Conservation (phyloP, 148 eudicot species). For the Salicornia ramosissima region DNA sequence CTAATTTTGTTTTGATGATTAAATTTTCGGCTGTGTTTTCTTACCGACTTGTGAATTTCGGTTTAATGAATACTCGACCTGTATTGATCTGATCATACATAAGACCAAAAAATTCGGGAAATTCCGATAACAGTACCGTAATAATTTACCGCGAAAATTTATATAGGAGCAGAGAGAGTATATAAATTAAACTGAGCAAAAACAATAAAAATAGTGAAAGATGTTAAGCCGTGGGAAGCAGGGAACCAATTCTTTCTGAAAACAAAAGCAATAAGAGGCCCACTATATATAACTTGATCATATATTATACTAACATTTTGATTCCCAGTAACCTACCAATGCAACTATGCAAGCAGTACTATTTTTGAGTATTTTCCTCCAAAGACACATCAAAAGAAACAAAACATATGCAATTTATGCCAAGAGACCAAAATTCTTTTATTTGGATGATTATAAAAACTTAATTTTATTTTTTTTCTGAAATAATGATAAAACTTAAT, state of each 20-base stretch:
- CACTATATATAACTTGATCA: constrained; percentile 25
- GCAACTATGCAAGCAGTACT: too few species aligned
- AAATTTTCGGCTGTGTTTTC: too few species aligned
- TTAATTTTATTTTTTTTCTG: too few species aligned
- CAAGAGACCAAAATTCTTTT: not conserved
- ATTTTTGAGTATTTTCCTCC: not conserved
- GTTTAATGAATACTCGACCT: too few species aligned
- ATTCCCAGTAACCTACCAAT: constrained; percentile 6
- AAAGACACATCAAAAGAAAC: constrained; percentile 11
- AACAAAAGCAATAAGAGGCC: constrained; percentile 22
- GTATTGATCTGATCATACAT: too few species aligned
- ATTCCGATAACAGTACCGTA: too few species aligned
- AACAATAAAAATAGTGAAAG: not conserved
- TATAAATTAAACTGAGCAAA: constrained; percentile 6
- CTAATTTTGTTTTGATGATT: too few species aligned
- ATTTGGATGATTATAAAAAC: not conserved
- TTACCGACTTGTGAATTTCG: too few species aligned
- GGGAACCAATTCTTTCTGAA: constrained; percentile 27
- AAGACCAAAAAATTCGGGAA: too few species aligned
- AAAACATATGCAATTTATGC: constrained; percentile 7
- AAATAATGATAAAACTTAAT: not conserved
- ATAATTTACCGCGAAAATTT: too few species aligned
- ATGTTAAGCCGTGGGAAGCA: constrained; percentile 14
- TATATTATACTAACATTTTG: constrained; percentile 11
- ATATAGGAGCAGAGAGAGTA: not conserved